A percentile compares a stretch with the other conserved stretches of the same genome.
Conservation (phyloP, 2,329 filamentous ascomycete genomes). For the Aspergillus aculeatus region DNA sequence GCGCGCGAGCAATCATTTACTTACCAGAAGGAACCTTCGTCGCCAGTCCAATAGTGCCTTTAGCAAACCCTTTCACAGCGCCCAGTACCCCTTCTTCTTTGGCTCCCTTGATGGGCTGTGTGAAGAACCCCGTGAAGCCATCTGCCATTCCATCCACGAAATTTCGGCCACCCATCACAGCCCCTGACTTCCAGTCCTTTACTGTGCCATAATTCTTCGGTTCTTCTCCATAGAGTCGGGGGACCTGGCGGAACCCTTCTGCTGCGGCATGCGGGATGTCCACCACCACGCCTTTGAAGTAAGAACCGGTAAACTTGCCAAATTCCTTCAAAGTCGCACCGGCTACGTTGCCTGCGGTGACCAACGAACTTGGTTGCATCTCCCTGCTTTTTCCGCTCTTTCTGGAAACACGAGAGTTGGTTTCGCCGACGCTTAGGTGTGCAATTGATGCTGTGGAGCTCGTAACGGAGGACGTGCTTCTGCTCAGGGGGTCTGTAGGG, state of each 20-base stretch:
- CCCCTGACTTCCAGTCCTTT: conserved; percentile 35
- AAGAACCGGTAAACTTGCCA: conserved; percentile 24
- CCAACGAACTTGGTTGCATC: background rate
- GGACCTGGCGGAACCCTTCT: conserved; percentile 37
- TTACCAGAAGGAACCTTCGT: conserved; percentile 28
- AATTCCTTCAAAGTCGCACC: conserved; percentile 24
- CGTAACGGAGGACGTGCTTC: background rate
- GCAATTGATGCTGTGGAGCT: background rate
- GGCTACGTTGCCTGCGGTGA: conserved; percentile 10
- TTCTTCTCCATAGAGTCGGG: conserved; percentile 39
- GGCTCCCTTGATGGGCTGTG: conserved; percentile 31
- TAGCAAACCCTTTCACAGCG: conserved; percentile 34
- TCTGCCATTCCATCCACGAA: conserved; percentile 34
- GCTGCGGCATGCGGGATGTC: conserved; percentile 39
- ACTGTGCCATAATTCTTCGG: conserved; percentile 33
- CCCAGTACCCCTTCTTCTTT: conserved; percentile 34
- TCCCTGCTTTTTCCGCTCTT: background rate
- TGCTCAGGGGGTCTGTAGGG: background rate
- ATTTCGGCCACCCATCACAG: conserved; percentile 31
- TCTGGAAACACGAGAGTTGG: background rate
- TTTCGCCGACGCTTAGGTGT: background rate
- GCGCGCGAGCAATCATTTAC: background rate
- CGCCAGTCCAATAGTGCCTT: conserved; percentile 28
- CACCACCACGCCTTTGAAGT: conserved; percentile 35
- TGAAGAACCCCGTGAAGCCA: conserved; percentile 32